Evolutionary conservation across 2,329 filamentous ascomycete genomes (phyloP).

Genomic region (Cladosporium sp.): DNA sequence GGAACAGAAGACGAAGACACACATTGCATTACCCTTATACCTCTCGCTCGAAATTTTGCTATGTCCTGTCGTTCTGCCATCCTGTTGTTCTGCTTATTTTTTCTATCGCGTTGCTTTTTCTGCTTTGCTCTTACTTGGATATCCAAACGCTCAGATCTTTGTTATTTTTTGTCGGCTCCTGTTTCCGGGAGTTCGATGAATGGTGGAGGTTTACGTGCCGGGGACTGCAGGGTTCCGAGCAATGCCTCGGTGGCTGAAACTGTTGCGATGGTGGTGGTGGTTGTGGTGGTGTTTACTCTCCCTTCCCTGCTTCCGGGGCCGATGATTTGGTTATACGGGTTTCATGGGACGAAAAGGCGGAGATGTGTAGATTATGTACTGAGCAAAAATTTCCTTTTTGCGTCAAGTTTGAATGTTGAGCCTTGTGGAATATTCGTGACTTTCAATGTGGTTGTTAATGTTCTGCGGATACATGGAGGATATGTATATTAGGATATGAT

Average conservation of each 20-base stretch:
- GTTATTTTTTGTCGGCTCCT: neutral
- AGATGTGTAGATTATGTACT: conserved; percentile 18
- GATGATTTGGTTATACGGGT: conserved; percentile 9
- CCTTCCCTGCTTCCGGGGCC: conserved; percentile 4
- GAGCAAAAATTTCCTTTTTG: conserved; percentile 17
- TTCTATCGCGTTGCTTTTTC: conserved; percentile 1
- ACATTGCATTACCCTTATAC: conserved; percentile 13
- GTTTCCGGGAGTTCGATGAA: neutral
- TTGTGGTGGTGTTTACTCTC: conserved; percentile 1
- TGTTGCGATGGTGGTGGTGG: neutral
- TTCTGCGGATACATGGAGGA: no score
- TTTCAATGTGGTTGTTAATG: neutral
- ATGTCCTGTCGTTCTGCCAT: neutral
- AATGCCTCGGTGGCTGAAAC: neutral
- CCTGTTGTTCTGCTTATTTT: neutral
- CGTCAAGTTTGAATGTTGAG: neutral
- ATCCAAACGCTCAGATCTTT: conserved; percentile 16
- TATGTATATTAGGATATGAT: neutral
- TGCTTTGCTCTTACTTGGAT: conserved; percentile 12
- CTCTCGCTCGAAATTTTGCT: conserved; percentile 16
- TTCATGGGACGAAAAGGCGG: conserved; percentile 8
- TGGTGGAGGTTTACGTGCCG: neutral
- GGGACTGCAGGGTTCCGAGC: neutral
- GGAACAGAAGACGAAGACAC: conserved; percentile 12
- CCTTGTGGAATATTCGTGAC: neutral